Conservation (phyloP, 1,139 yeast species). For the Debaryomyces subglobosus region DNA sequence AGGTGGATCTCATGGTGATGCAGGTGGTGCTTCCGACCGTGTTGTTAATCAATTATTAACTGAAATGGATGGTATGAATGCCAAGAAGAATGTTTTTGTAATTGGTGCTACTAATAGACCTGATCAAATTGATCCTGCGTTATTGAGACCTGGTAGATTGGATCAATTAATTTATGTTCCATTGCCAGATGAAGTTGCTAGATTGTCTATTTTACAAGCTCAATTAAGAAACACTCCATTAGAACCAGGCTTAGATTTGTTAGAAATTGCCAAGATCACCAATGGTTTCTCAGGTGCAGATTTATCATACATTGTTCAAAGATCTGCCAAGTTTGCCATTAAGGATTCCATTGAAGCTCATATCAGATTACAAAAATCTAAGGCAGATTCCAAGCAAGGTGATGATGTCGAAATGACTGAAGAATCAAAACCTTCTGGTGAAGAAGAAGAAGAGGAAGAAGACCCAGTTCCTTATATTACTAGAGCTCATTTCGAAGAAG, state of each 20-base stretch:
- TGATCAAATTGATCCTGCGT: constrained; percentile 97
- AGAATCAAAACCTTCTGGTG: constrained; percentile 22
- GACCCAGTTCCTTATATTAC: constrained; percentile 97
- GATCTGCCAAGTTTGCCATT: constrained; percentile 98
- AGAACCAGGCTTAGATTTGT: constrained; percentile 92
- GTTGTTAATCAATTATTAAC: constrained; percentile 97
- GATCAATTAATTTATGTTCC: constrained; percentile 99
- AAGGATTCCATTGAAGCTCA: constrained; percentile 95
- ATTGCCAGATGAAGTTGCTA: constrained; percentile 92
- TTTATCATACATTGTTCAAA: constrained; percentile 93
- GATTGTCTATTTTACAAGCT: constrained; percentile 90
- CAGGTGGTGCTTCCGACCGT: constrained; percentile 98
- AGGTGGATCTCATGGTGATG: constrained; percentile 91
- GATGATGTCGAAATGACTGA: constrained; percentile 68
- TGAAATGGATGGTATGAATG: constrained; percentile 99
- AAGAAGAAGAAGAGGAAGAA: constrained; percentile 62
- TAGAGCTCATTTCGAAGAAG: constrained; percentile 93
- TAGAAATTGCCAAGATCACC: constrained; percentile 88
- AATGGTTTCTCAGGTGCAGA: constrained; percentile 99
- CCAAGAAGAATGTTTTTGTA: constrained; percentile 96
- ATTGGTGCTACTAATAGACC: constrained; percentile 99
- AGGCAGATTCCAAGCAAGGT: constrained; percentile 47
- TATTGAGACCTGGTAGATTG: constrained; percentile 98
- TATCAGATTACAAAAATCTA: constrained; percentile 55
- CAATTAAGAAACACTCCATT: constrained; percentile 98